phyloP scores from a whole-genome alignment of 228 moss, liverwort and hornwort genomes.

The Sphagnum fallax region DNA sequence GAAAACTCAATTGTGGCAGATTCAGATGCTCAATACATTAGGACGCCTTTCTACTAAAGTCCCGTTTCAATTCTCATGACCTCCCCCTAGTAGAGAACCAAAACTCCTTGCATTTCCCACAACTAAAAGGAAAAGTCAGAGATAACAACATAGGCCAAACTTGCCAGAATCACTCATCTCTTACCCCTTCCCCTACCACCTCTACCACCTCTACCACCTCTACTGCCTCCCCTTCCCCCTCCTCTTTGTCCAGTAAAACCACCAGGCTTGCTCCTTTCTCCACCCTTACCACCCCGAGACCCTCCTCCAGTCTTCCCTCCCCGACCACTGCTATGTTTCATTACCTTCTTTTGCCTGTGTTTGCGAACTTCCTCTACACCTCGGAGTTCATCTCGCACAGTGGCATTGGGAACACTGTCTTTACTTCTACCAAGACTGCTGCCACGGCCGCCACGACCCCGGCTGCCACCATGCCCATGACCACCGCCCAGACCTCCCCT shows the following conservation, averaged over 20 bases:
- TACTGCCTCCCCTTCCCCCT: constrained; percentile 12
- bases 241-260: constrained; percentile 10
- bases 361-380: constrained; percentile 94
- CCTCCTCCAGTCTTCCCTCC: constrained; percentile 25
- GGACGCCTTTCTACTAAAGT: too few relatives aligned
- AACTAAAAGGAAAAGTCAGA: too few relatives aligned
- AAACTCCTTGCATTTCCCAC: too few relatives aligned
- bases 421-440: constrained; percentile 10
- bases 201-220: not conserved
- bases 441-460: constrained; percentile 13
- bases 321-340: constrained; percentile 37
- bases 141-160: too few relatives aligned
- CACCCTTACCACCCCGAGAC: constrained; percentile 1
- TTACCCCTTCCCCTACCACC: too few relatives aligned
- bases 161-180: too few relatives aligned
- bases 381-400: constrained; percentile 67
- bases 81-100: too few relatives aligned
- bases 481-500: constrained; percentile 16
- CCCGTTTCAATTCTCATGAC: too few relatives aligned
- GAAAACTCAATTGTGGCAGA: too few relatives aligned
- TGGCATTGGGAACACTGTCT: constrained; percentile 55
- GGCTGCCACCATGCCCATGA: constrained; percentile 1
- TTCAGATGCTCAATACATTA: too few relatives aligned
- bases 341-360: constrained; percentile 80
- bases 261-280: constrained; percentile 4